phyloP scores from a whole-genome alignment of 108 stramenopile species.

The Aurantiochytrium sp. region DNA sequence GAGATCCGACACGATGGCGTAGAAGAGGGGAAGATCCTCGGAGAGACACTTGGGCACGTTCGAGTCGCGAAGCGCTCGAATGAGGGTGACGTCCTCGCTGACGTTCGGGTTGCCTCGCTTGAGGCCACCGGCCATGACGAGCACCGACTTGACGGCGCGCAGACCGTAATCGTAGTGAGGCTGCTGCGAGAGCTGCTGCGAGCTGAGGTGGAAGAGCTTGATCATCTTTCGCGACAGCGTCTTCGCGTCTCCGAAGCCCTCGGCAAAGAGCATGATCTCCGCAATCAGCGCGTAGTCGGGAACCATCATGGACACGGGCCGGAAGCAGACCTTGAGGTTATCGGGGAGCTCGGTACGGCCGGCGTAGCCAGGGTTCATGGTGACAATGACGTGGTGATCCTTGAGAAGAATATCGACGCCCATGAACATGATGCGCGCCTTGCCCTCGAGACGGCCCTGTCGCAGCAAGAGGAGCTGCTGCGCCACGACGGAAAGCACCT shows the following conservation, averaged over 20 bases:
- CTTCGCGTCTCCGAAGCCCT: conserved; percentile 66
- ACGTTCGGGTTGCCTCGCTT: conserved; percentile 53
- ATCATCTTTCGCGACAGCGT: conserved; percentile 66
- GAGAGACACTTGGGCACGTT: conserved; percentile 66
- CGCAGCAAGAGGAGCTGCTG: conserved; percentile 59
- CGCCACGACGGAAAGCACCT: conserved; percentile 54
- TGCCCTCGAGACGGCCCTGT: conserved; percentile 52
- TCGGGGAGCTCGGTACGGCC: conserved; percentile 67
- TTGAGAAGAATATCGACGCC: conserved; percentile 55
- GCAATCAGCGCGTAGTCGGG: conserved; percentile 66
- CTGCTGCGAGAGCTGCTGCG: conserved; percentile 66
- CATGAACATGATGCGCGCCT: conserved; percentile 60
- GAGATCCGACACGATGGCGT: conserved; percentile 59
- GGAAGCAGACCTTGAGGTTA: conserved; percentile 57
- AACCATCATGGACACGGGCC: conserved; percentile 69
- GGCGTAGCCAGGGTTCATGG: conserved; percentile 69
- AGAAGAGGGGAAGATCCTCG: conserved; percentile 63
- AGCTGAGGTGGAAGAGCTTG: conserved; percentile 64
- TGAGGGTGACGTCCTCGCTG: conserved; percentile 58
- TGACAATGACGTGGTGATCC: conserved; percentile 66
- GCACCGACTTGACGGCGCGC: conserved; percentile 61
- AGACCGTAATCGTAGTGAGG: conserved; percentile 68
- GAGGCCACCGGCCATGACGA: conserved; percentile 52
- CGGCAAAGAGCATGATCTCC: conserved; percentile 67
- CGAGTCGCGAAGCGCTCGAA: conserved; percentile 60